phyloP scores from a whole-genome alignment of 495 filamentous ascomycete genomes.

The Penicillium argentinense region DNA sequence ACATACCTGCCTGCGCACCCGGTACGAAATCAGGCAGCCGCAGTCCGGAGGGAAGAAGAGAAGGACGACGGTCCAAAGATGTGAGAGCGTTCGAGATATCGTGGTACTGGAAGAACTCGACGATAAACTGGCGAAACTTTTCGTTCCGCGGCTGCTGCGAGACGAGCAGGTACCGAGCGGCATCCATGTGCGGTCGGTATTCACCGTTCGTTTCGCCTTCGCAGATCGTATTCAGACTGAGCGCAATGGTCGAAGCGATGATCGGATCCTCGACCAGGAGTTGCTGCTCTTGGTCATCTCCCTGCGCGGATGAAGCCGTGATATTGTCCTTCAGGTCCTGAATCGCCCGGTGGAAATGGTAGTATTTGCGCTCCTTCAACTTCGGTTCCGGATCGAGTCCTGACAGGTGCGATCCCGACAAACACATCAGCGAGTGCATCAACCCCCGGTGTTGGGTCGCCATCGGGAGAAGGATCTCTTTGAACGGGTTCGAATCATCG shows the following conservation, averaged over 20 bases:
- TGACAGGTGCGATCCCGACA: slow-evolving; percentile 78
- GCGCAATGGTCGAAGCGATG: slow-evolving; percentile 80
- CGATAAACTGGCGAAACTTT: slow-evolving; percentile 75
- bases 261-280: slow-evolving; percentile 53
- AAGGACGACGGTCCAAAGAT: slow-evolving; percentile 56
- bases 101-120: slow-evolving; percentile 93
- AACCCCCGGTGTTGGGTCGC: slow-evolving; percentile 79
- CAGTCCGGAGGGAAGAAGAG: slow-evolving; percentile 60
- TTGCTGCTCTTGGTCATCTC: slow-evolving; percentile 28
- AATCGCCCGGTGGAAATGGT: slow-evolving; percentile 49
- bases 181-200: slow-evolving; percentile 78
- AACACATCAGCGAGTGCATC: slow-evolving; percentile 89
- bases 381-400: slow-evolving; percentile 47
- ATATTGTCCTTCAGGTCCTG: slow-evolving; percentile 48
- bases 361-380: slow-evolving; percentile 46
- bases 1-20: slow-evolving; percentile 67
- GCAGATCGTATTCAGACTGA: slow-evolving; percentile 77
- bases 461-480: slow-evolving; percentile 83
- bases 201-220: slow-evolving; percentile 75
- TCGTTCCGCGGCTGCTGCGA: slow-evolving; percentile 58
- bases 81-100: slow-evolving; percentile 81
- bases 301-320: slow-evolving; percentile 30
- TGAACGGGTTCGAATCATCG: slow-evolving; percentile 85
- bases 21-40: slow-evolving; percentile 69
- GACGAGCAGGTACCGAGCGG: slow-evolving; percentile 69